Evolutionary conservation across 371 early-diverging fungal genomes (phyloP), one percentile per base, ranked within the genome.

Genomic region (Mortierella sp.): DNA sequence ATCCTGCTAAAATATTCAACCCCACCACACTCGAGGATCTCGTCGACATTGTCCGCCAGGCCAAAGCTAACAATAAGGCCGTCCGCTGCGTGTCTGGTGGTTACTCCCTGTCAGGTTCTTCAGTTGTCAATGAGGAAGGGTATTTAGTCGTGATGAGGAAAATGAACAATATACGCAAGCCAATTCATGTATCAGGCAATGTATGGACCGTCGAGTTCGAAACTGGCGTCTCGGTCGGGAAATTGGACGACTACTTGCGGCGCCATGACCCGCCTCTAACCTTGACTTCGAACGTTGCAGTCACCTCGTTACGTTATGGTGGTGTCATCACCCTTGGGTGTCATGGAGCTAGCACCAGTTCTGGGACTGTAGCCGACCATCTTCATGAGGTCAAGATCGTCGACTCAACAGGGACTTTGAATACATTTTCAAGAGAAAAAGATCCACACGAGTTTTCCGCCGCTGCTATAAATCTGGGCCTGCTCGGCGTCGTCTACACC

Each of bases 381-480:
- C 75, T 83, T 6, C 38, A 21, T 6, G 58, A 58, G 8, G 67
- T 84, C 45, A 71, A 66, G 53, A 84, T 84, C 32, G 58, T 82
- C 4, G 74, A 81, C n/a, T 45, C 72, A 13, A 38, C 28, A 3
- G 84, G 84, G 0, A 67, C 33, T 58, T 0, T 77, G 62, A 67
- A 67, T 52, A 72, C 74, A 4, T 84, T 84, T 40, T 59, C 72
- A 2, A 59, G 61, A 15, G 69, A 73, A 15, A 70, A 40, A 2
- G 55, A 84, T 45, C 66, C 74, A 1, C 52, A 43, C n/a, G 84
- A 84, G 61, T 82, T 84, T 58, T 68, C 71, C 1, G 84, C 84
- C 19, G 83, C 84, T 2, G 21, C 66, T 7, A 32, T 84, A 28
- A 84, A 70, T 52, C 70, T 84, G n/a, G 84, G 84, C 47, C 58